These are phyloP conservation scores for Nigrospora osmanthi DNA, from an alignment of 2,329 filamentous ascomycete species.

Conservation along the genomic window DNA sequence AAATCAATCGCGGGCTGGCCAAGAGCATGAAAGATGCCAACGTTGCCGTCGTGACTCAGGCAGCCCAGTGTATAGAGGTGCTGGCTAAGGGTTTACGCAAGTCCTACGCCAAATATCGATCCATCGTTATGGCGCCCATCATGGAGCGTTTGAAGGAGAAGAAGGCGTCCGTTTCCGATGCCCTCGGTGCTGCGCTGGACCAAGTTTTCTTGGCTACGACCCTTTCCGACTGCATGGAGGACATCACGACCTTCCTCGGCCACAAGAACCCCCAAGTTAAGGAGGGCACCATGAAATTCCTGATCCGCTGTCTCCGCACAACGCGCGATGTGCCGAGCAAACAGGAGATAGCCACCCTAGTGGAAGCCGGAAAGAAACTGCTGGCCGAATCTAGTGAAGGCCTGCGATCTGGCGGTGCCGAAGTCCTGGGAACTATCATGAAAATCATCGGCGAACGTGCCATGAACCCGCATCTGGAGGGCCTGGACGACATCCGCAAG, in stretches of 20 bases:
- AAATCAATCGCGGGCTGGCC: slow-evolving; percentile 74
- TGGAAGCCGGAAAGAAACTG: slow-evolving; percentile 84
- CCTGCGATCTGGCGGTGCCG: slow-evolving; percentile 80
- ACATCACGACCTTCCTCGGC: slow-evolving; percentile 73
- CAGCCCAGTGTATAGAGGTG: slow-evolving; percentile 85
- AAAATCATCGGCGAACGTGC: slow-evolving; percentile 96
- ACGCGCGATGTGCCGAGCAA: slow-evolving; percentile 80
- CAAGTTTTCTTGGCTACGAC: slow-evolving; percentile 56
- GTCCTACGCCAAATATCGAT: slow-evolving; percentile 72
- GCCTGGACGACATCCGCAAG: slow-evolving; percentile 91
- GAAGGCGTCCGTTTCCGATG: slow-evolving; percentile 82
- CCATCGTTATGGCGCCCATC: slow-evolving; percentile 76
- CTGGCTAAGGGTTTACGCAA: slow-evolving; percentile 79
- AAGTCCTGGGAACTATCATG: slow-evolving; percentile 90
- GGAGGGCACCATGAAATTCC: slow-evolving; percentile 86
- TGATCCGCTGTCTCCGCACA: slow-evolving; percentile 78
- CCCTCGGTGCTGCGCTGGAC: slow-evolving; percentile 78
- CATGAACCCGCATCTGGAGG: slow-evolving; percentile 88
- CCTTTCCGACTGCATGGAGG: slow-evolving; percentile 82
- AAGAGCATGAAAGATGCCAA: slow-evolving; percentile 99
- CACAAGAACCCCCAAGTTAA: slow-evolving; percentile 99
- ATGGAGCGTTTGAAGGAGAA: slow-evolving; percentile 97
- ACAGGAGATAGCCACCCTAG: slow-evolving; percentile 73
- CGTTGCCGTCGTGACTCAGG: slow-evolving; percentile 85
- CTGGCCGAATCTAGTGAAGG: slow-evolving; percentile 82